These are phyloP conservation scores for Diplodia scrobiculata DNA, from an alignment of 2,329 filamentous ascomycete genomes.

Conservation along the genomic window DNA sequence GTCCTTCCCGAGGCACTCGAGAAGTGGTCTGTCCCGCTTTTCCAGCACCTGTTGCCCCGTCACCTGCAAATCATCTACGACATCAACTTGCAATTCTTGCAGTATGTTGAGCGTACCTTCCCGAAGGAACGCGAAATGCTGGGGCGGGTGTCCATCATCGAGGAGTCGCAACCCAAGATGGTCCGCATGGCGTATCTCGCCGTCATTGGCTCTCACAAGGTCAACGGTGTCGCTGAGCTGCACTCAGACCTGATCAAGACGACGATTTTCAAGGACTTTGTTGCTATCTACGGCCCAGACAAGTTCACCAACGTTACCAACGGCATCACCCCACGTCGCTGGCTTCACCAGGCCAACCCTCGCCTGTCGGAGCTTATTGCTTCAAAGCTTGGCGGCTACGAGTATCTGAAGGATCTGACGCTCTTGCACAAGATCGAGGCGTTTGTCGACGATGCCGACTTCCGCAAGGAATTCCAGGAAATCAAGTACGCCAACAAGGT, in stretches of 20 bases:
- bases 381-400: constrained; percentile 78
- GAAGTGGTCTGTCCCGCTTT: constrained; percentile 93
- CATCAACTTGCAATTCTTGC: constrained; percentile 93
- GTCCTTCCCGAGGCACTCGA: constrained; percentile 95
- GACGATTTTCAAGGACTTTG: constrained; percentile 99
- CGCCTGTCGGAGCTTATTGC: constrained; percentile 88
- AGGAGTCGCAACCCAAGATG: constrained; percentile 96
- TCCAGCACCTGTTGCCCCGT: constrained; percentile 89
- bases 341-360: constrained; percentile 97
- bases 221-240: constrained; percentile 96
- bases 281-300: constrained; percentile 89
- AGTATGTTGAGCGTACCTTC: constrained; percentile 85
- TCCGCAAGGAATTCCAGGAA: constrained; percentile 91
- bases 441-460: constrained; percentile 81
- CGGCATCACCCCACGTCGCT: constrained; percentile 91
- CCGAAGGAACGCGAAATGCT: constrained; percentile 88
- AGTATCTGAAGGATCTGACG: constrained; percentile 88
- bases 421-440: constrained; percentile 81
- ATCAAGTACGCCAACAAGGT: constrained; percentile 98
- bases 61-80: constrained; percentile 98
- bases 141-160: constrained; percentile 88
- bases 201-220: constrained; percentile 96
- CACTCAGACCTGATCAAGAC: constrained; percentile 98
- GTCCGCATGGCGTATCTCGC: constrained; percentile 95
- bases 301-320: constrained; percentile 99